Conservation (phyloP, 257 asterid species). For the Solanum habrochaites region DNA sequence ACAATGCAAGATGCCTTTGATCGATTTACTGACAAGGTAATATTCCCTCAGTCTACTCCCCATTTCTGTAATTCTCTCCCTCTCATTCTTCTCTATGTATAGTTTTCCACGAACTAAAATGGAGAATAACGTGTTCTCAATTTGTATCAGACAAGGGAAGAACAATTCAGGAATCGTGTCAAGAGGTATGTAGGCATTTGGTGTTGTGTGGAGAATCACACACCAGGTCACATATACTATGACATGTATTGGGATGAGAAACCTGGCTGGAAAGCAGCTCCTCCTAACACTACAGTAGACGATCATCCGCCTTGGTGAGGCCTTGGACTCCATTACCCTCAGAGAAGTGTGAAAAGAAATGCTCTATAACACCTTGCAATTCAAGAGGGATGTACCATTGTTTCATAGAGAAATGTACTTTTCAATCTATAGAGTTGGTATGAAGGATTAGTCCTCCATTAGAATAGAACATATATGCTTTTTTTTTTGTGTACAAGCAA, state of each 20-base stretch:
- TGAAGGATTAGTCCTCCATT: neutral
- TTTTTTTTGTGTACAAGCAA: neutral
- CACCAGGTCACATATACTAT: constrained; percentile 83
- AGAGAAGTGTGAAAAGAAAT: neutral
- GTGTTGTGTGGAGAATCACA: constrained; percentile 71
- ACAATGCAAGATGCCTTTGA: constrained; percentile 81
- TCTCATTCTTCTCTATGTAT: neutral
- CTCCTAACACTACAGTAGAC: constrained; percentile 70
- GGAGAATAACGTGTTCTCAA: neutral
- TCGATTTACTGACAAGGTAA: constrained; percentile 86
- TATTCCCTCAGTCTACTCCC: neutral
- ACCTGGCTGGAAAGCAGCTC: constrained; percentile 75
- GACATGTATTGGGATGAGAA: constrained; percentile 97
- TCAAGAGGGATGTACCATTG: neutral
- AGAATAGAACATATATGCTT: neutral
- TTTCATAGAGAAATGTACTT: neutral
- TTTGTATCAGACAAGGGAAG: constrained; percentile 51
- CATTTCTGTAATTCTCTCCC: neutral
- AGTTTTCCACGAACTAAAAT: neutral
- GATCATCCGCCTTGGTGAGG: constrained; percentile 81
- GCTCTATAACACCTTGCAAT: neutral
- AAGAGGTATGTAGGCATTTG: constrained; percentile 80
- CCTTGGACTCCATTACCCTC: neutral
- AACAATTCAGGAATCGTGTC: constrained; percentile 72
- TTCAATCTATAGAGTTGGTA: neutral